Evolutionary conservation across 1,284 basidiomycete genomes (phyloP).

Genomic region (Ustilago lituana): DNA sequence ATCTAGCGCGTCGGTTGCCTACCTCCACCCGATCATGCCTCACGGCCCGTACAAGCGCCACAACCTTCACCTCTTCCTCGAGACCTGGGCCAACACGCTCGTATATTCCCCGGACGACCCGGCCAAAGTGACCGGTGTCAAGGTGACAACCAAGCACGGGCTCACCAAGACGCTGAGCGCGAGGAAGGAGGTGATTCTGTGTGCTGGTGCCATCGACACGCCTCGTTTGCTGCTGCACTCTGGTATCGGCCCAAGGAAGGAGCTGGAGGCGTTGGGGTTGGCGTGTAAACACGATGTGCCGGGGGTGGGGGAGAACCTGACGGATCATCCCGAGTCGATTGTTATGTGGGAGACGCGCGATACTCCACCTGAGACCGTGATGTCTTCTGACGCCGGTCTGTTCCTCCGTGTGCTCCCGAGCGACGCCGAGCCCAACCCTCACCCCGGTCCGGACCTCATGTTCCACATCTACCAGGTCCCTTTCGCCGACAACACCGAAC

Average conservation of each 20-base stretch:
- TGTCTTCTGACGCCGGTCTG: conserved; percentile 67
- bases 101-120: conserved; percentile 48
- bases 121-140: conserved; percentile 54
- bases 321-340: conserved; percentile 70
- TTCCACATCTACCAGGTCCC: conserved; percentile 67
- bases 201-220: conserved; percentile 69
- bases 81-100: conserved; percentile 65
- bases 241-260: conserved; percentile 70
- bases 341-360: conserved; percentile 66
- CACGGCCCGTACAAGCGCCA: conserved; percentile 60
- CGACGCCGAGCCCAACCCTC: conserved; percentile 53
- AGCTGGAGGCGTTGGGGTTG: conserved; percentile 69
- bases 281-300: conserved; percentile 69
- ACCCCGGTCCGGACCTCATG: conserved; percentile 67
- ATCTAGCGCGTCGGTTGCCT: conserved; percentile 65
- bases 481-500: conserved; percentile 64
- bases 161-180: conserved; percentile 59
- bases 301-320: conserved; percentile 72
- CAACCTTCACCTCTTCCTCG: conserved; percentile 67
- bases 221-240: conserved; percentile 72
- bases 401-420: conserved; percentile 62
- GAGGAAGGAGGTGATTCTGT: conserved; percentile 63
- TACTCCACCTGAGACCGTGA: conserved; percentile 66
- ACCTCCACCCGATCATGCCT: conserved; percentile 68
- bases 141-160: conserved; percentile 57